Conservation (phyloP, 352 stramenopile genomes). For the Globisporangium barbulae region DNA sequence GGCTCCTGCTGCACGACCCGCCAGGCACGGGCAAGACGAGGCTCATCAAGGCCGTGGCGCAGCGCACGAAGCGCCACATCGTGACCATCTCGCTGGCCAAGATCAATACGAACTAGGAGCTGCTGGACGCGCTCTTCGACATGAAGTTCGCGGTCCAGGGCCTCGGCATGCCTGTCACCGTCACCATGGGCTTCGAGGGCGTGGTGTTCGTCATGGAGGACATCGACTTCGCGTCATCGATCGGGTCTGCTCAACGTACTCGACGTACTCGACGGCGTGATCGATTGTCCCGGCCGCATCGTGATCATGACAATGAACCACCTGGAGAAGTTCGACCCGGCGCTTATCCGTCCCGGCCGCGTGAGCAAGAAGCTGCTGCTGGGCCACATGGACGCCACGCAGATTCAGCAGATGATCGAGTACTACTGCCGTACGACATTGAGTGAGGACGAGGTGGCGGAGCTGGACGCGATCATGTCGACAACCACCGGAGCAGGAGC, state of each 20-base stretch:
- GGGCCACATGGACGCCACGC: conserved; percentile 48
- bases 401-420: conserved; percentile 63
- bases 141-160: conserved; percentile 55
- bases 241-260: conserved; percentile 86
- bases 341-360: conserved; percentile 86
- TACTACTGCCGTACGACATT: conserved; percentile 54
- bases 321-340: conserved; percentile 90
- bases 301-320: conserved; percentile 94
- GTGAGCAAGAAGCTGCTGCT: conserved; percentile 88
- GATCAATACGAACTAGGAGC: conserved; percentile 79
- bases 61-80: conserved; percentile 74
- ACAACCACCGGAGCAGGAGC: too few species aligned
- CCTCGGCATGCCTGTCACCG: conserved; percentile 55
- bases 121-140: conserved; percentile 82
- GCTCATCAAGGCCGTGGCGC: conserved; percentile 86
- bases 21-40: conserved; percentile 90
- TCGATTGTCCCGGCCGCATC: conserved; percentile 88
- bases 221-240: conserved; percentile 77
- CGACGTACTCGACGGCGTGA: conserved; percentile 91
- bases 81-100: conserved; percentile 70
- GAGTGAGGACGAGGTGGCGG: conserved; percentile 19
- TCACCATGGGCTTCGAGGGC: conserved; percentile 74
- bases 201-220: conserved; percentile 91
- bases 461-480: conserved; percentile 16
- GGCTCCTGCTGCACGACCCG: conserved; percentile 82